A percentile compares a stretch with the other conserved stretches of the same genome.
Conservation (phyloP, 2,329 filamentous ascomycete species). For the Talaromyces sp. region DNA sequence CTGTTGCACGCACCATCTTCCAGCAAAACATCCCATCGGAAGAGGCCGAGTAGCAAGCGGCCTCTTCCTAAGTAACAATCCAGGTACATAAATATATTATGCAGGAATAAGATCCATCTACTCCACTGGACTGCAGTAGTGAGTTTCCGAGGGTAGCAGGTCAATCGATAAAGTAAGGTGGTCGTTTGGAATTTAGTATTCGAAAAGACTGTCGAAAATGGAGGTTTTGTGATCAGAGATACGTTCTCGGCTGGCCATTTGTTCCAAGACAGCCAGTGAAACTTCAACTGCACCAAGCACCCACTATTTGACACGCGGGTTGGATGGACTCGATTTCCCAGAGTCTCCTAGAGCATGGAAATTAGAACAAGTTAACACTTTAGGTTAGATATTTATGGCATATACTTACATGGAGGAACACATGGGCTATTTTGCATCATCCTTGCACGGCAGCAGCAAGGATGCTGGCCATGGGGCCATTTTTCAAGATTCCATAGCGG, state of each 20-base stretch:
- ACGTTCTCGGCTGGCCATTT: too few species aligned
- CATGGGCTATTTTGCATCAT: background rate
- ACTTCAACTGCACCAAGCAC: too few species aligned
- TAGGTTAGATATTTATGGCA: background rate
- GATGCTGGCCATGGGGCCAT: background rate
- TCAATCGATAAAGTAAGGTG: background rate
- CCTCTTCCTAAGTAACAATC: background rate
- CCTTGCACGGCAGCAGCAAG: background rate
- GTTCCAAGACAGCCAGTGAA: too few species aligned
- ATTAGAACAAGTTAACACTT: background rate
- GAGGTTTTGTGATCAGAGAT: too few species aligned
- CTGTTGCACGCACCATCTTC: background rate
- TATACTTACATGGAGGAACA: background rate
- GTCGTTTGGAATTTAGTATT: background rate
- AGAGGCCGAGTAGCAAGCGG: background rate
- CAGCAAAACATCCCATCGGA: background rate
- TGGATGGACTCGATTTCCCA: background rate
- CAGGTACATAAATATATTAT: background rate
- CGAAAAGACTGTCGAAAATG: background rate
- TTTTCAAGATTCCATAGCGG: background rate
- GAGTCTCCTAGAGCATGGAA: background rate
- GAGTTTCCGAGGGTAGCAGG: background rate
- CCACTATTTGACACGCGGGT: too few species aligned
- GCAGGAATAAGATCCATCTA: background rate
- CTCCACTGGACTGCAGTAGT: background rate